Evolutionary conservation across 2,329 filamentous ascomycete species (phyloP), one percentile per base, ranked within the genome.

Genomic region (Colletotrichum australisinense): DNA sequence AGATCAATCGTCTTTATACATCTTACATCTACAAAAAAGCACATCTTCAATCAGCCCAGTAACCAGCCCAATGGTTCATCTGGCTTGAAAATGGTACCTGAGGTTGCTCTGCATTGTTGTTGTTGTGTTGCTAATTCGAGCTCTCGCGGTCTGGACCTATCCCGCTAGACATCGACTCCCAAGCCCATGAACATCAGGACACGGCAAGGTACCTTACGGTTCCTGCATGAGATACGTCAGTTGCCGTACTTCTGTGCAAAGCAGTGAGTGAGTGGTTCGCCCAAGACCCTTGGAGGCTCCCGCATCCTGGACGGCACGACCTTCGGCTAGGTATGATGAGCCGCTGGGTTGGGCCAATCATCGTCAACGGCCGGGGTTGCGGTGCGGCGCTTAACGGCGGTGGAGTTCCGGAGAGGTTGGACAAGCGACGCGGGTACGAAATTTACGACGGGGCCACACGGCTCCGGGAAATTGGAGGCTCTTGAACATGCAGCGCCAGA

Each of bases 111-210:
- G 63, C 68, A 70, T 67, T 38, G 53, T 66, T 63, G 19, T 72
- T 69, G 52, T 72, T 69, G 56, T 69, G 71, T 66, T 73, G 55
- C 71, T 73, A 73, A 73, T 60, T 73, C 56, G 53, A 71, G 71
- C 67, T 7, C n/a, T 9, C 67, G 55, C 49, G 60, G 65, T 70
- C 67, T 73, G 49, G 67, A 24, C 66, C 59, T 62, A 11, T 32
- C 8, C 30, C 30, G 30, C 12, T 57, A 3, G 28, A 14, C 58
- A 35, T 19, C 24, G 11, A 12, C 26, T 14, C 12, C 8, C 26
- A 63, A 49, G 42, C 26, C 19, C 26, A 30, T n/a, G 22, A 9
- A 64, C 32, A 19, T n/a, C 38, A 30, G 55, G 32, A 57, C 53
- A 64, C 9, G 42, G 19, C 26, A 9, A 24, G 42, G 16, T 56